Conservation (phyloP, 2,329 filamentous ascomycete genomes). For the Paecilomyces dactylethromorphus region DNA sequence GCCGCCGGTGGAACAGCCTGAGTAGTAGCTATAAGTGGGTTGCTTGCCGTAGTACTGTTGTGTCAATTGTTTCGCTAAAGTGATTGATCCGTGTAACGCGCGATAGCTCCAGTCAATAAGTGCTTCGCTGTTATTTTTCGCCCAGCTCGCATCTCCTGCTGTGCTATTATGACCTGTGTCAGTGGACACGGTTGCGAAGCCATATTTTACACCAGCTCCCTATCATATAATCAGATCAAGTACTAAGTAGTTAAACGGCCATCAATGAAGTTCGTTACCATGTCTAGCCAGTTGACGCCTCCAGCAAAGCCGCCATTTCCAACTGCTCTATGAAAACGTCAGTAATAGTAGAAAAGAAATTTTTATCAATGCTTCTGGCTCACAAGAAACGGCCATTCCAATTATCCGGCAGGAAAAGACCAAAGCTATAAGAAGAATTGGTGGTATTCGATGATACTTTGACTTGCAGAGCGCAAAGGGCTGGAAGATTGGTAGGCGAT, state of each 20-base stretch:
- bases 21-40: slow-evolving; percentile 4
- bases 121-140: slow-evolving; percentile 28
- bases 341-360: neutral
- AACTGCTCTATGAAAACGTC: slow-evolving; percentile 16
- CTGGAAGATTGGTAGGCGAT: neutral
- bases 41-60: neutral
- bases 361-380: neutral
- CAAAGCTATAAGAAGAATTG: neutral
- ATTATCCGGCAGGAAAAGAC: neutral
- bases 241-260: neutral
- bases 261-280: slow-evolving; percentile 24
- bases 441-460: neutral
- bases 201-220: slow-evolving; percentile 20
- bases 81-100: slow-evolving; percentile 9
- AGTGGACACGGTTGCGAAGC: slow-evolving; percentile 37
- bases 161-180: slow-evolving; percentile 40
- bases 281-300: slow-evolving; percentile 44
- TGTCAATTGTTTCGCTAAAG: neutral
- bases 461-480: neutral
- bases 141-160: slow-evolving; percentile 29
- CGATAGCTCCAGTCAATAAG: slow-evolving; percentile 35
- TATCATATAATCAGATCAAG: neutral
- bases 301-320: slow-evolving; percentile 44
- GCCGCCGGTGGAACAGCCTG: slow-evolving; percentile 10
- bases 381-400: neutral